Evolutionary conservation across 2,329 filamentous ascomycete species (phyloP), one percentile per base, ranked within the genome.

Genomic region (Phaeomoniella chlamydospora): DNA sequence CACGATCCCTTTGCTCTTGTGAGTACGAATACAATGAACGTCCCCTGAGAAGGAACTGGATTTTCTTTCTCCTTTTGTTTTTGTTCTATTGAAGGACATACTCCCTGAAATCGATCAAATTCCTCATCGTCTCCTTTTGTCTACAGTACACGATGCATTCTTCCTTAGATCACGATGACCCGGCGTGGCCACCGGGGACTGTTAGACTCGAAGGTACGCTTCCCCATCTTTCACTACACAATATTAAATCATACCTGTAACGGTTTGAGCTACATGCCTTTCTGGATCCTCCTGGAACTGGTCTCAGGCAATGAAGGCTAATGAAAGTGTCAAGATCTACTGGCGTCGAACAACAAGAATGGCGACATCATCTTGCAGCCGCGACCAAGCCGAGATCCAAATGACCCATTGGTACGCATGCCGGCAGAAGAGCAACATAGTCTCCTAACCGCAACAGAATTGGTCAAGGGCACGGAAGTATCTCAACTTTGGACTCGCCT

Each of bases 391-490:
- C 38, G 39, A 5, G 45, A 52, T 29, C 48, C 49, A 12, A 51
- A 51, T 37, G 46, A 50, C 36, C 49, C 49, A n/a, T 29, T 51
- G 34, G 47, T 15, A 12, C 17, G n/a, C 4, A 4, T 4, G 15
- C 22, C 13, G 16, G 3, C 9, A 6, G 12, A 9, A 3, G 17
- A 11, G 4, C 18, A 9, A 30, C 12, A 18, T 37, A 11, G 17
- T 29, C 14, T 31, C n/a, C n/a, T n/a, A 10, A 10, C 13, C 10
- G 3, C 11, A 5, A 14, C 34, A 44, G 41, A 51, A 50, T 22
- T 51, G 49, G 49, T 42, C 48, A 15, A 33, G 39, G 36, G 45
- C 41, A 39, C 42, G 50, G 13, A 52, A 52, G 26, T 35, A 45
- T 6, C 10, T 51, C 33, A 49, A 52, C 16, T 49, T 52, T 35